Base-by-base conservation (phyloP, 2,329 filamentous ascomycete genomes). In the Pseudopyrenochaeta lycopersici region DNA sequence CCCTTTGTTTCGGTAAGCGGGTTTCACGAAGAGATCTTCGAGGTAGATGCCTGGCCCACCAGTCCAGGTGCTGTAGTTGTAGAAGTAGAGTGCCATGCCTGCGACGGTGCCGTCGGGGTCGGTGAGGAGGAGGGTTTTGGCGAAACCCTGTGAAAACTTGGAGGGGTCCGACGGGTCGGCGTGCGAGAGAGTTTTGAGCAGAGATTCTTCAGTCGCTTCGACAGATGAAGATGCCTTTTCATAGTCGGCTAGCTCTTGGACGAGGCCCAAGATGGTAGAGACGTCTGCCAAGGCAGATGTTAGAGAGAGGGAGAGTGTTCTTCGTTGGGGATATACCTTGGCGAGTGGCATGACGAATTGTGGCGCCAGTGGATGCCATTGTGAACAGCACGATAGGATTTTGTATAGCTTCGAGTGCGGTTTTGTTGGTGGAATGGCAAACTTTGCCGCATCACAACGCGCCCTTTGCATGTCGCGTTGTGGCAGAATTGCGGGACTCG, bases 11-110 rank as follows among this genome's bases (percentile, higher is more conserved):
- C 95, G 82, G 66, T 90, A 87, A 39, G 80, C 79, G 1, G 87
- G 83, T 64, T 87, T 83, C 35, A 99, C 91, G 69, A 89, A 97
- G n/a, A 98, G 80, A 71, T 98, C 94, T 76, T 98, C 94, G 32
- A 98, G 87, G 76, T 96, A 97, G 70, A 99, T 90, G 2, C 94
- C 94, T 0, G 93, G 87, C 40, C 85, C 85, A n/a, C 90, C 86
- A 7, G 90, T 86, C 95, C 95, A 98, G 0, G 94, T 97, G 70
- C 88, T 92, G 78, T 97, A 98, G 78, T 94, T 98, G 82, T 94
- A 92, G 76, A 96, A 98, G 79, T 92, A 97, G 35, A 97, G 78
- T 1, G 92, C 92, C 85, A 97, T 91, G 42, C 90, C 92, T 0
- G 86, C 90, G 75, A 85, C 71, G 29, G 74, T 67, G 38, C 66